Conservation (phyloP, 2,329 filamentous ascomycete species). For the Aureobasidium melanogenum region DNA sequence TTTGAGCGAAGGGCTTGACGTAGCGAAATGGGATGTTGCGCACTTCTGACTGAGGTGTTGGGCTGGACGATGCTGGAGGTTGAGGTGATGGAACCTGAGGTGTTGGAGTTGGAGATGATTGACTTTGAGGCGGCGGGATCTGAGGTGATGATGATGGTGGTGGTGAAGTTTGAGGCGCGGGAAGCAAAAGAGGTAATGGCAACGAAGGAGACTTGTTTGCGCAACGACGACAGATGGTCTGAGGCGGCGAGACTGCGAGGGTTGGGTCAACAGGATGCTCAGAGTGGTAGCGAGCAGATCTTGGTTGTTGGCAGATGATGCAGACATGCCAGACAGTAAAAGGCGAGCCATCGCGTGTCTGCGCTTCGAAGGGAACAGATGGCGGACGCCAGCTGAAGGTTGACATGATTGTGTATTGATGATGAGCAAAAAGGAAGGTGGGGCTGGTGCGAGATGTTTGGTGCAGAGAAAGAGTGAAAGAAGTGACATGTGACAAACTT, state of each 20-base stretch:
- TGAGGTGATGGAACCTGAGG: neutral
- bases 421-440: neutral
- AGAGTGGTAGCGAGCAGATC: constrained; percentile 12
- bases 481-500: constrained; percentile 1
- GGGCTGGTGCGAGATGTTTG: neutral
- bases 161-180: neutral
- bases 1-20: neutral
- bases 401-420: neutral
- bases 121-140: neutral
- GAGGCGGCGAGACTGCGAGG: neutral
- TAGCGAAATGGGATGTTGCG: neutral
- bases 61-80: neutral
- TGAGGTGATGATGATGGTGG: neutral
- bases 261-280: constrained; percentile 2
- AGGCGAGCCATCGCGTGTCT: constrained; percentile 4
- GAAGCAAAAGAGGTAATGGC: neutral
- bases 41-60: neutral
- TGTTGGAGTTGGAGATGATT: neutral
- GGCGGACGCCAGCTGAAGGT: constrained; percentile 2
- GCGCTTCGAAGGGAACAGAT: constrained; percentile 7
- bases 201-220: neutral
- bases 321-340: constrained; percentile 14
- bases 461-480: neutral
- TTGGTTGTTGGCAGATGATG: constrained; percentile 8
- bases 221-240: constrained; percentile 3